Evolutionary conservation across 2,329 filamentous ascomycete genomes (phyloP), one percentile per base, ranked within the genome.

Genomic region (Verticillium albo-atrum): DNA sequence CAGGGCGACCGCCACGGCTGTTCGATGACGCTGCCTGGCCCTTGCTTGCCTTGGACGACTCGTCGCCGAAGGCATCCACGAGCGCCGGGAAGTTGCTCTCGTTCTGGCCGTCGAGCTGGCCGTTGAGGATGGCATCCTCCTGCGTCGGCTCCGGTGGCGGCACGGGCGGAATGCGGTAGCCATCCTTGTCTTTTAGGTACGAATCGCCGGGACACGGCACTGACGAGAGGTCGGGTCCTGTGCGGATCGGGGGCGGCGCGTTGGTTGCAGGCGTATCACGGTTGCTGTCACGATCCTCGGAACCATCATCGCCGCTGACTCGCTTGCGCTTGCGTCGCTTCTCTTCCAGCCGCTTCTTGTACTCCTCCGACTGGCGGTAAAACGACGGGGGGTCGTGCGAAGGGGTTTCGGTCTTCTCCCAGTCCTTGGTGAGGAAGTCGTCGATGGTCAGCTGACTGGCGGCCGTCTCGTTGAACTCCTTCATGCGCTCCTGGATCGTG

Each of bases 391-490:
- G 95, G 66, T 96, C 91, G 63, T 91, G 88, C 1, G 79, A 79
- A 32, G 68, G 63, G 14, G 71, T 71, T 26, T 83, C 77, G 26
- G 88, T 87, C 66, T 93, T 90, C 23, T 92, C 73, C 62, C 90
- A 88, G 60, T 89, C 88, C 56, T 85, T 80, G 63, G 86, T 83
- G 54, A 90, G 81, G 68, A 97, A 97, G 67, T 97, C 89, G 62
- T 93, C 89, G 23, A 99, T 90, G 0, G 92, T 95, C 74, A 98
- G 83, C 56, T 86, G 85, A 64, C 92, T 92, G 62, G 89, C 92
- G 63, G 91, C 89, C 0, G 94, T 97, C 32, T 88, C 84, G 64
- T 91, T 92, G 75, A 98, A 99, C 70, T 99, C 95, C 65, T 93
- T 88, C 10, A 99, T 79, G 62, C 95, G 92, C 71, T 94, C 91